Base-by-base conservation (phyloP, 106 monocot species). In the Allium sativum region DNA sequence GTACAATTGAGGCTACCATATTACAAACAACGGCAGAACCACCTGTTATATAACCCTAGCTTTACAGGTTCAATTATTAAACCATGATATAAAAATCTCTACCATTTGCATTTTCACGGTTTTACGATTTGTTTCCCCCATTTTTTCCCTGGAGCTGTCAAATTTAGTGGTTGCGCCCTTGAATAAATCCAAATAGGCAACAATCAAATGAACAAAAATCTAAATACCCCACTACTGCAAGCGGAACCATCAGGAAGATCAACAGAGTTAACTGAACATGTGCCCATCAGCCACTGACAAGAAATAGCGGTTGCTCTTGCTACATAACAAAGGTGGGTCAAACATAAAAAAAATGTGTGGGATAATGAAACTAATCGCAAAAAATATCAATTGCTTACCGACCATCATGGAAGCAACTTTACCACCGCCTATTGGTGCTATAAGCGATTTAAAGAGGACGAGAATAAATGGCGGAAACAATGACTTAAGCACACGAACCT, bases 241-340 rank as follows among this genome's bases (percentile, higher is more conserved):
- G 79, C 78, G 52, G 78, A 74, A 56, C 90, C 90, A 87, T 87
- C 86, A 52, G 81, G 84, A 73, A 96, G 84, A 55, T 76, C 77
- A 59, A 96, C 50, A 8, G 79, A 73, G 71, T 96, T 96, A 52
- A 96, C 76, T 18, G 79, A 82, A 64, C 84, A 96, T 55, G 77
- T 73, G 14, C 90, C 95, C 95, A 96, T 96, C 50, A 96, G 67
- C 95, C 95, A 96, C 68, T 96, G 81, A 65, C 95, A 96, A 67
- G 84, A 96, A 42, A 84, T 50, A 18, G 82, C 84, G 44, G 95
- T 96, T 66, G 82, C 95, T 81, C 90, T 81, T 72, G 95, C 95
- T 96, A 70, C 67, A 78, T 12, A 52, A 51, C 14, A 17, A 65
- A 56, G 6, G 18, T 18, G 20, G 55, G 11, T 12, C 11, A 44